A percentile compares a stretch with the other conserved stretches of the same genome.
Conservation (phyloP, 1,284 basidiomycete species). For the Cryptococcus sp. region DNA sequence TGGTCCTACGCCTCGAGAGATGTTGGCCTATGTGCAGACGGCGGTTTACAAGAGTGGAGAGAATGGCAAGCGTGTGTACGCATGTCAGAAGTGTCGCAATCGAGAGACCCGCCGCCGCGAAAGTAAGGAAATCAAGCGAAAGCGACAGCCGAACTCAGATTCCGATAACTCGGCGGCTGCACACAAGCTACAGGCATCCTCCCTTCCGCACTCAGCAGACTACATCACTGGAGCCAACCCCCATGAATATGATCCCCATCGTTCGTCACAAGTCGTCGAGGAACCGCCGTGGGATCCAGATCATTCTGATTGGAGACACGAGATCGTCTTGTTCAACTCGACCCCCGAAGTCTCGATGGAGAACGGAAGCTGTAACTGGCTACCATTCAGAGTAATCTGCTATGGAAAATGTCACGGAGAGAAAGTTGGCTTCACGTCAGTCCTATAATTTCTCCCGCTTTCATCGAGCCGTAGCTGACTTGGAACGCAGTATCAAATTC, state of each 20-base stretch:
- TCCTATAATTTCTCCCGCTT: slow-evolving; percentile 3
- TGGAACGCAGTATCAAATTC: slow-evolving; percentile 71
- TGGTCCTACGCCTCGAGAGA: slow-evolving; percentile 39
- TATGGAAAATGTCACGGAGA: slow-evolving; percentile 99
- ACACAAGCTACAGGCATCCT: slow-evolving; percentile 15
- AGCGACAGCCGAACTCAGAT: slow-evolving; percentile 29
- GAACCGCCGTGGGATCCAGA: slow-evolving; percentile 47
- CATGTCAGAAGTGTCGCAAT: slow-evolving; percentile 78
- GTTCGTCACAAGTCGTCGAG: slow-evolving; percentile 43
- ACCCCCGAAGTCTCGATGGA: slow-evolving; percentile 87
- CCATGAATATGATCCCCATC: slow-evolving; percentile 43
- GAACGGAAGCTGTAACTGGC: slow-evolving; percentile 73
- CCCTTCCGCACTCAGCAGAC: slow-evolving; percentile 31
- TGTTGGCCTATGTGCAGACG: slow-evolving; percentile 47
- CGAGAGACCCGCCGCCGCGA: slow-evolving; percentile 66
- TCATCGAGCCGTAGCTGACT: not conserved
- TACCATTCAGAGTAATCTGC: slow-evolving; percentile 95
- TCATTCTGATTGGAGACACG: slow-evolving; percentile 53
- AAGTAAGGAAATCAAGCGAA: slow-evolving; percentile 44
- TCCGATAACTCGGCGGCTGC: slow-evolving; percentile 27
- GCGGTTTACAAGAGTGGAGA: slow-evolving; percentile 50
- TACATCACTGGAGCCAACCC: slow-evolving; percentile 47
- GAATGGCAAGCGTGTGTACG: slow-evolving; percentile 60
- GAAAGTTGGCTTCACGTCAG: slow-evolving; percentile 81
- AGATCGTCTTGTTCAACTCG: slow-evolving; percentile 95